Evolutionary conservation across 2,329 filamentous ascomycete genomes (phyloP).

Genomic region (Aspergillus pseudotamarii): DNA sequence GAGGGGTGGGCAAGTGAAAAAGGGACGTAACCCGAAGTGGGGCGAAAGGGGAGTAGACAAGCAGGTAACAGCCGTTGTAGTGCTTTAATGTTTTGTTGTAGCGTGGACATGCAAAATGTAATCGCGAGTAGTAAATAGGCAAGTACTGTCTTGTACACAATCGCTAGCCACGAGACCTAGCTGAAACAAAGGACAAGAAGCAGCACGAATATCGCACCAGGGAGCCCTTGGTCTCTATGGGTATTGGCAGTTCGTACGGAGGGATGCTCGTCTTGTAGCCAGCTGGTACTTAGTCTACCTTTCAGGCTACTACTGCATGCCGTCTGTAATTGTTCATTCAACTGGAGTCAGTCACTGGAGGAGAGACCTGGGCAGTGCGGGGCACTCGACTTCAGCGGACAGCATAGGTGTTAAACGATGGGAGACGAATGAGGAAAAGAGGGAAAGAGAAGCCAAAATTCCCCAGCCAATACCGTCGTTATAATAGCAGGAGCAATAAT

Average conservation of each 20-base stretch:
- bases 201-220: not conserved
- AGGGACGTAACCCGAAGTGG: conserved; percentile 9
- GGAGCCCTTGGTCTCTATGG: not conserved
- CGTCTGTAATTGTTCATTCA: not conserved
- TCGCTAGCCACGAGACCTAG: not conserved
- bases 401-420: not conserved
- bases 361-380: conserved; percentile 10
- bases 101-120: not conserved
- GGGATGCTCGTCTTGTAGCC: not conserved
- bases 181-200: not conserved
- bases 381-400: conserved; percentile 10
- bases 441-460: conserved; percentile 2
- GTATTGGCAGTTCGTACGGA: not conserved
- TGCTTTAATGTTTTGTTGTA: not conserved
- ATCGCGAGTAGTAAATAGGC: not conserved
- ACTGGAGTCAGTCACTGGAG: conserved; percentile 10
- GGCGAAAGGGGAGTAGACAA: not conserved
- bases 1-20: conserved; percentile 3
- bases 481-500: not conserved
- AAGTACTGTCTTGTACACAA: not conserved
- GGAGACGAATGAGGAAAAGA: conserved; percentile 7
- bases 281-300: not conserved
- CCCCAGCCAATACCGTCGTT: not conserved
- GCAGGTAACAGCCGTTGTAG: not conserved
- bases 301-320: not conserved